Evolutionary conservation across 306 rosid genomes (phyloP), one percentile per base, ranked within the genome.

Genomic region (Quercus bicolor): DNA sequence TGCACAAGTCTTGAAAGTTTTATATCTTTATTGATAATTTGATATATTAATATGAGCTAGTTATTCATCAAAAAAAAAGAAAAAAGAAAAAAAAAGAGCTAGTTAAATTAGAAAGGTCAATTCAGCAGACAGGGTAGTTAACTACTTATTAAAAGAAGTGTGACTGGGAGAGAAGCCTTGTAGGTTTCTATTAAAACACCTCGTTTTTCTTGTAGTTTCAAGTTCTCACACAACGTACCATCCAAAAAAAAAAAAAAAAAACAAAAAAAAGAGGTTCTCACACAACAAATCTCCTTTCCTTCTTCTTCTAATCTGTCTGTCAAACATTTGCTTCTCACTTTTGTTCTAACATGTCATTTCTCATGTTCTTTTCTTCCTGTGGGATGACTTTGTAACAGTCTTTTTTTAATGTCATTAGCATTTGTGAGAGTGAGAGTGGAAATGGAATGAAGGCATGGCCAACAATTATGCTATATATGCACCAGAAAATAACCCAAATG

Each of bases 381-480:
- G 59, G 9, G 78, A 82, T 66, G 85, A 78, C 79, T 79, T 26
- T 70, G 81, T 77, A 88, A 77, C 80, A 82, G 84, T 75, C 68
- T 66, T 37, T 64, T 48, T 48, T 48, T 48, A 48, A 48, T 48
- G 5, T 26, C 23, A 21, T 81, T 70, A 68, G 40, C 79, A 31
- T 40, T 69, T 75, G 88, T 59, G 83, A 78, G 81, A 84, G 88
- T 65, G 83, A 78, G 79, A 84, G 6, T 57, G 69, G 87, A 83
- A 75, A 85, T 82, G 88, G 82, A 82, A 85, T 82, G 88, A 84
- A 82, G 72, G 76, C 79, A 88, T 87, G 92, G 77, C 82, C 78
- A 78, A 72, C 86, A 72, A 75, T 74, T 69, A 76, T 74, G 66
- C 74, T 61, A 26, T 79, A 52, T 66, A 84, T 82, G 74, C 79